Evolutionary conservation across 805 yeast species (phyloP), one percentile per base, ranked within the genome.

Genomic region (Metschnikowia continentalis): DNA sequence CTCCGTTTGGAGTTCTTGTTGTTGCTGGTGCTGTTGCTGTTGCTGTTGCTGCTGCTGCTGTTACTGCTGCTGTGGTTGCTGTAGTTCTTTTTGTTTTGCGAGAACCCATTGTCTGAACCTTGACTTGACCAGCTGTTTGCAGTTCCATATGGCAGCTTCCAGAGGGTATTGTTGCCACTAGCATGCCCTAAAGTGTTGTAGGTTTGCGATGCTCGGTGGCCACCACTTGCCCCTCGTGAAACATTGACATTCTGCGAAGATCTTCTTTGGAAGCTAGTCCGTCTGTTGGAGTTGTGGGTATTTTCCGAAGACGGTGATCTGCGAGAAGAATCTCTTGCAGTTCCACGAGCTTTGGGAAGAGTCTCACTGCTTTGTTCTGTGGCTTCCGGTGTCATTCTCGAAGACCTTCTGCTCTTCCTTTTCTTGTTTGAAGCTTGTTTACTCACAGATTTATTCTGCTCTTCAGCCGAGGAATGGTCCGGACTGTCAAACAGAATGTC

Each of bases 21-120:
- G 49, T 63, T 68, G 49, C 75, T 62, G 60, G 68, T 70, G 48
- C 65, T 69, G 56, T 63, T 68, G 20, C 65, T 69, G 56, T 63
- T 68, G 20, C 65, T 69, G 56, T 63, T 68, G 22, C 38, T 38
- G 11, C 37, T 30, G 35, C 35, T 38, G 26, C 8, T 20, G 17
- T 19, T 20, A 17, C 14, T 22, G 20, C 19, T 39, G 19, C 20
- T 14, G 40, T 14, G 14, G 42, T 39, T 6, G 32, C 30, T 35
- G 42, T 32, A 43, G 15, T 39, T 39, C 32, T 39, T 39, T 39
- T 39, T 39, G 42, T 22, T 39, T 23, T 39, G 42, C 13, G 42
- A 39, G 13, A 5, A 8, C 32, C 42, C 42, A 39, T 14, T 39
- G 32, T 40, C 43, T 14, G 22, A 26, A 15, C 35, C 17, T 20